Evolutionary conservation across 352 stramenopile genomes (phyloP).

Genomic region (Phytopythium ostracodes): DNA sequence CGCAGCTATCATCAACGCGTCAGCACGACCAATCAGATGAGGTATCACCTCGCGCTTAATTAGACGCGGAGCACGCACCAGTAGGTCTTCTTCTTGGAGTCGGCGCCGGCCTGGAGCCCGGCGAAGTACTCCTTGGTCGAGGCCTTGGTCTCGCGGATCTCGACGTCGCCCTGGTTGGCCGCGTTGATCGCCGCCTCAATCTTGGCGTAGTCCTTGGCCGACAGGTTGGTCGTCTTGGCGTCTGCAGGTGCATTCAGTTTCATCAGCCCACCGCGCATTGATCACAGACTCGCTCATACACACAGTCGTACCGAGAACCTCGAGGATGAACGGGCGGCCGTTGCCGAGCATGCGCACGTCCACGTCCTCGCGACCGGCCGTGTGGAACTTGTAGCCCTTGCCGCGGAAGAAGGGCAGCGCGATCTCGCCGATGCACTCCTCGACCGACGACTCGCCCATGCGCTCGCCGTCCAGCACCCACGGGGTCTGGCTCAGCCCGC

Average conservation of each 20-base stretch:
- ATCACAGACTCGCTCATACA: not conserved
- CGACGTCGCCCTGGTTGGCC: slow-evolving; percentile 67
- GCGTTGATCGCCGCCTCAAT: slow-evolving; percentile 65
- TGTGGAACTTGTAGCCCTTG: slow-evolving; percentile 93
- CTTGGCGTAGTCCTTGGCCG: slow-evolving; percentile 36
- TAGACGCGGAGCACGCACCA: slow-evolving; percentile 32
- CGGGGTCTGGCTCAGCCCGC: slow-evolving; percentile 87
- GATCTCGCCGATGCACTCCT: slow-evolving; percentile 84
- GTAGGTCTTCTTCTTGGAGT: slow-evolving; percentile 89
- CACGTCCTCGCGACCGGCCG: slow-evolving; percentile 95
- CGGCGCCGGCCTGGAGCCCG: slow-evolving; percentile 68
- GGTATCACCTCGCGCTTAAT: not conserved
- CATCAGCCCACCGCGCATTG: not conserved
- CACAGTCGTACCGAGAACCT: slow-evolving; percentile 41
- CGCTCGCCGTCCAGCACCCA: slow-evolving; percentile 87
- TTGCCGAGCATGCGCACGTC: slow-evolving; percentile 97
- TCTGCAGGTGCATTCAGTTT: slow-evolving; percentile 25
- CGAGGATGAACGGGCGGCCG: slow-evolving; percentile 90
- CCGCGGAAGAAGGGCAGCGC: slow-evolving; percentile 64
- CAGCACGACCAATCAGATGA: not conserved
- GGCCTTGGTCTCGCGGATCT: slow-evolving; percentile 76
- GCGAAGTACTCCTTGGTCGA: slow-evolving; percentile 82
- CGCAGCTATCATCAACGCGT: slow-evolving; percentile 39
- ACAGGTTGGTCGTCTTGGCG: slow-evolving; percentile 70
- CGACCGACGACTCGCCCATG: slow-evolving; percentile 86